A percentile compares a stretch with the other conserved stretches of the same genome.
Conservation (phyloP, 31 red algal genomes). For the Odonthalia washingtoniensis region DNA sequence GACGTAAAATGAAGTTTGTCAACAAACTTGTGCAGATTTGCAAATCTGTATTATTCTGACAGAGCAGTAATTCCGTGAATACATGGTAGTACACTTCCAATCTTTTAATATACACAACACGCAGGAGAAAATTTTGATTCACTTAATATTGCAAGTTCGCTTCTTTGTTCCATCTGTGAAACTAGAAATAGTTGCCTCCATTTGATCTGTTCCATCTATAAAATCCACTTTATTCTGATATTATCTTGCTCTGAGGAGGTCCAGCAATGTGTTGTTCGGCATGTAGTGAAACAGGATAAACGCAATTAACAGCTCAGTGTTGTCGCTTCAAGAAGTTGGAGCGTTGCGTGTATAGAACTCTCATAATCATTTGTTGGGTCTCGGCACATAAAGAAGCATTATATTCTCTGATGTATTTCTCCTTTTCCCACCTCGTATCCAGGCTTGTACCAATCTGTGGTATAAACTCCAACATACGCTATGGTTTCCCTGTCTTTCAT, state of each 20-base stretch:
- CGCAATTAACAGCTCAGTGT: not conserved
- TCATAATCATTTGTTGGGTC: conserved; percentile 45
- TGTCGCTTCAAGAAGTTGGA: too few relatives aligned
- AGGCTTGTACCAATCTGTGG: conserved; percentile 7
- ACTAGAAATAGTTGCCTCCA: too few relatives aligned
- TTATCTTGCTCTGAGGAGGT: not conserved
- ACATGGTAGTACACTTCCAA: conserved; percentile 33
- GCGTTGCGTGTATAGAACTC: conserved; percentile 23
- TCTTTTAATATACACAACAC: conserved; percentile 33
- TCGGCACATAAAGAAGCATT: conserved; percentile 3
- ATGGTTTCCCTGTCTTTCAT: too few relatives aligned
- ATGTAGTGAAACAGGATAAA: not conserved
- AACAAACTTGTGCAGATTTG: conserved; percentile 41
- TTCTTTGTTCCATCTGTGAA: too few relatives aligned
- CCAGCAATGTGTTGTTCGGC: conserved; percentile 31
- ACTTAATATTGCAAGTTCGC: too few relatives aligned
- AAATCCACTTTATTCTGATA: conserved; percentile 34
- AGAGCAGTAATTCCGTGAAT: conserved; percentile 29
- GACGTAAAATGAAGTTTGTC: too few relatives aligned
- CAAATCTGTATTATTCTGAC: conserved; percentile 22
- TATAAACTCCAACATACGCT: too few relatives aligned
- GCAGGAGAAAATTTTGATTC: too few relatives aligned
- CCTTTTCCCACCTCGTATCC: conserved; percentile 30
- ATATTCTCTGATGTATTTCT: conserved; percentile 19
- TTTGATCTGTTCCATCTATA: too few relatives aligned